Conservation (phyloP, 2,329 filamentous ascomycete species). For the Pseudogymnoascus sp. region DNA sequence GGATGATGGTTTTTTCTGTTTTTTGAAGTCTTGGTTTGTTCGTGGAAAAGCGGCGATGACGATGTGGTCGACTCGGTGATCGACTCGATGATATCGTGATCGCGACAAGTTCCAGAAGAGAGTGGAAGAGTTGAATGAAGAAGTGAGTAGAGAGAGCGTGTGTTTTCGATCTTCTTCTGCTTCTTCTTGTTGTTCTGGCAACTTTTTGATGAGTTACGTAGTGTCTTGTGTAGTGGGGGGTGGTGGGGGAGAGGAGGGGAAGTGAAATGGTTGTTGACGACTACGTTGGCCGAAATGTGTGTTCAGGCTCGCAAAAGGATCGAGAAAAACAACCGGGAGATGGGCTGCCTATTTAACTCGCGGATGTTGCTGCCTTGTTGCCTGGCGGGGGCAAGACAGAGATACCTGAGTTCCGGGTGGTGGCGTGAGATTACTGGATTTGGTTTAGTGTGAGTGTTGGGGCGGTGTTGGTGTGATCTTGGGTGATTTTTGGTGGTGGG, state of each 20-base stretch:
- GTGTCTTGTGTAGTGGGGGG: slow-evolving; percentile 11
- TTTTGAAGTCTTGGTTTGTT: slow-evolving; percentile 14
- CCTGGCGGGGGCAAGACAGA: slow-evolving; percentile 6
- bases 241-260: slow-evolving; percentile 1
- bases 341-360: slow-evolving; percentile 17
- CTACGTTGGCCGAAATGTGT: slow-evolving; percentile 23
- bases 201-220: slow-evolving; percentile 5
- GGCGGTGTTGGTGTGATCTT: slow-evolving; percentile 2
- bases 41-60: slow-evolving; percentile 18
- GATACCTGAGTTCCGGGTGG: not conserved
- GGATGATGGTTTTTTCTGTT: slow-evolving; percentile 11
- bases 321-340: slow-evolving; percentile 18
- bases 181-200: not conserved
- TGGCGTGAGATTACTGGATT: not conserved
- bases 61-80: slow-evolving; percentile 11
- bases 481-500: slow-evolving; percentile 4
- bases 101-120: slow-evolving; percentile 1
- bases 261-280: slow-evolving; percentile 15
- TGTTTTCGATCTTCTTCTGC: not conserved
- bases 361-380: slow-evolving; percentile 6
- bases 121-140: not conserved
- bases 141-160: not conserved
- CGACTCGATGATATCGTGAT: slow-evolving; percentile 1
- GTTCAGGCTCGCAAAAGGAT: slow-evolving; percentile 5
- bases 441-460: not conserved